phyloP scores from a whole-genome alignment of 2,329 filamentous ascomycete genomes.

The Hymenoscyphus occultus region DNA sequence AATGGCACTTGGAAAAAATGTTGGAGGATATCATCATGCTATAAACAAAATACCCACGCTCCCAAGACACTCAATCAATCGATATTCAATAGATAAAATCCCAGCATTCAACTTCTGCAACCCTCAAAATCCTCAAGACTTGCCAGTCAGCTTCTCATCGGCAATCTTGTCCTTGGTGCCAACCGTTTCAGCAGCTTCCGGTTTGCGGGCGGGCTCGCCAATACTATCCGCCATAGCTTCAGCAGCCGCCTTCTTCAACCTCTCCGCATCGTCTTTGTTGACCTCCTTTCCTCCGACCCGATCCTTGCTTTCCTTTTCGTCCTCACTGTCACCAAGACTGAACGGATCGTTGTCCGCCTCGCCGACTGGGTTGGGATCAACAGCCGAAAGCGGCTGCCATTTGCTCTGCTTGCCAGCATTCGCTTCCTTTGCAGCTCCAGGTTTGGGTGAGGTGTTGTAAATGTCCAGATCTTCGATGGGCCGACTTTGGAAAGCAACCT shows the following conservation, averaged over 20 bases:
- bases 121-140: constrained; percentile 17
- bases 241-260: constrained; percentile 60
- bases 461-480: constrained; percentile 73
- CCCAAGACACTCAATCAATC: constrained; percentile 1
- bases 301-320: constrained; percentile 76
- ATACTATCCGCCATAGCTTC: constrained; percentile 45
- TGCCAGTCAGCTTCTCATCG: constrained; percentile 30
- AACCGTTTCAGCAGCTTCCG: constrained; percentile 31
- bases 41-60: constrained; percentile 8
- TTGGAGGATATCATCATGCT: constrained; percentile 17
- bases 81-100: background rate
- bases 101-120: constrained; percentile 1
- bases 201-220: constrained; percentile 31
- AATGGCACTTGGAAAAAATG: background rate
- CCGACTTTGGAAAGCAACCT: constrained; percentile 56
- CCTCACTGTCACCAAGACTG: constrained; percentile 91
- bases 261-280: constrained; percentile 53
- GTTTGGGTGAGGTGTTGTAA: constrained; percentile 63
- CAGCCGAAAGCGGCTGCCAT: constrained; percentile 88
- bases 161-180: constrained; percentile 35
- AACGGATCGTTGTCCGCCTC: constrained; percentile 94
- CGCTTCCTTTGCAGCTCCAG: constrained; percentile 49
- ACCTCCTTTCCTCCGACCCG: constrained; percentile 48
- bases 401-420: constrained; percentile 75
- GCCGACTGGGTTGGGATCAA: constrained; percentile 79